Evolutionary conservation across 352 stramenopile species (phyloP).

Genomic region (Phytophthora cajani): DNA sequence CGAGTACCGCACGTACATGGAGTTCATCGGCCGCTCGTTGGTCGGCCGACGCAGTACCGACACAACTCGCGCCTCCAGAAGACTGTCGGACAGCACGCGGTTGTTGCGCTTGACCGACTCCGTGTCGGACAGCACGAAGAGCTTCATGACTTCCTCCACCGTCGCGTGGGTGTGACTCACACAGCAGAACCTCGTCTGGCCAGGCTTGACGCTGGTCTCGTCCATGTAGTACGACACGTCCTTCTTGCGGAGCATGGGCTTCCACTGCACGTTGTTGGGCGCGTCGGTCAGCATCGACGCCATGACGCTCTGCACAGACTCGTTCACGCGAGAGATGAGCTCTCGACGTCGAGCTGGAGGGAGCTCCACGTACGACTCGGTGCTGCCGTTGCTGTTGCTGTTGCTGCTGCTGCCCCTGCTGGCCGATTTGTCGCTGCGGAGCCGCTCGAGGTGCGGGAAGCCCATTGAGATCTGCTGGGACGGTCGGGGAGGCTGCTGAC

Average conservation of each 20-base stretch:
- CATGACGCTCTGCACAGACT: constrained; percentile 53
- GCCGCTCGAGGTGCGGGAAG: constrained; percentile 9
- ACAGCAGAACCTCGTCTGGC: constrained; percentile 65
- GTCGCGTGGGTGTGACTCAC: constrained; percentile 46
- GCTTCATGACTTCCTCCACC: constrained; percentile 54
- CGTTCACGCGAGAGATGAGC: constrained; percentile 29
- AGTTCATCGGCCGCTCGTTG: constrained; percentile 42
- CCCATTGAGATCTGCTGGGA: constrained; percentile 25
- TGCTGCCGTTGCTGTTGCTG: not conserved
- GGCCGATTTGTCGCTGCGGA: constrained; percentile 19
- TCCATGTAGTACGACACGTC: constrained; percentile 63
- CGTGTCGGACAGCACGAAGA: constrained; percentile 53
- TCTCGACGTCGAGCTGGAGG: constrained; percentile 31
- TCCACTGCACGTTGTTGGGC: constrained; percentile 46
- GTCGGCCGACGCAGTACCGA: constrained; percentile 48
- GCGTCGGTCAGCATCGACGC: constrained; percentile 51
- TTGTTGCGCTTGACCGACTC: constrained; percentile 48
- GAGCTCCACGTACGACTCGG: constrained; percentile 24
- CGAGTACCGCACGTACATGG: constrained; percentile 43
- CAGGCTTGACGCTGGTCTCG: constrained; percentile 39
- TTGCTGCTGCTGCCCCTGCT: constrained; percentile 12
- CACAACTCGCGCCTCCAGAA: constrained; percentile 53
- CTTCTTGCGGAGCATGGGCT: constrained; percentile 51
- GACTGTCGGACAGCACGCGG: constrained; percentile 53
- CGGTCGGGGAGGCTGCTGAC: constrained; percentile 5